These are phyloP conservation scores for Phytophthora cactorum DNA, from an alignment of 352 stramenopile genomes.

Conservation along the genomic window DNA sequence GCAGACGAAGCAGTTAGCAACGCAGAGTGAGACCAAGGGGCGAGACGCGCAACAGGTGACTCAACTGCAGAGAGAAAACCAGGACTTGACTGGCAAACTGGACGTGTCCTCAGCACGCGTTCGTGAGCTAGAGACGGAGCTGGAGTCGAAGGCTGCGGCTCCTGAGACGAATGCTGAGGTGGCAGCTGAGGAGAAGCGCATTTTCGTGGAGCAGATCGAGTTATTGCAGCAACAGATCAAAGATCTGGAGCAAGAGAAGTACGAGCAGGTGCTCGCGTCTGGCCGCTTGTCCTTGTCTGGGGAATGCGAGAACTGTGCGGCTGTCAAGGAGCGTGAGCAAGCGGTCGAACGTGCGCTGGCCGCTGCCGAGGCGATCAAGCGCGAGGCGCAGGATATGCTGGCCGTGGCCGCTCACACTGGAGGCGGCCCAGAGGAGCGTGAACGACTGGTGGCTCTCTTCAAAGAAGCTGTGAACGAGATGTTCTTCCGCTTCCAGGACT, in stretches of 20 bases:
- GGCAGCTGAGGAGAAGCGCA: constrained; percentile 59
- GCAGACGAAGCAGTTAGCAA: constrained; percentile 23
- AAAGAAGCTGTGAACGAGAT: constrained; percentile 84
- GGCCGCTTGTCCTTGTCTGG: constrained; percentile 24
- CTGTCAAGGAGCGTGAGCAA: constrained; percentile 44
- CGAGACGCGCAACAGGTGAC: constrained; percentile 37
- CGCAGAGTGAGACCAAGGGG: constrained; percentile 44
- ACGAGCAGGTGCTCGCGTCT: constrained; percentile 49
- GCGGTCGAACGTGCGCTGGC: constrained; percentile 53
- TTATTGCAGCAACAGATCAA: constrained; percentile 59
- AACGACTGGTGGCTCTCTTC: constrained; percentile 59
- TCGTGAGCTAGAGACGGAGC: constrained; percentile 40
- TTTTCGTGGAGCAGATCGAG: constrained; percentile 62
- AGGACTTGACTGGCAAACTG: constrained; percentile 35
- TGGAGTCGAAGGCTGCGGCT: constrained; percentile 20
- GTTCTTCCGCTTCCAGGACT: constrained; percentile 84
- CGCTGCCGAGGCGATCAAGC: constrained; percentile 59
- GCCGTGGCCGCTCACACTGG: constrained; percentile 27
- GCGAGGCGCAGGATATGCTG: constrained; percentile 62
- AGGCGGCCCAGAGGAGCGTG: constrained; percentile 32
- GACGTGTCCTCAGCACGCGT: constrained; percentile 36
- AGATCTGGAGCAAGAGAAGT: constrained; percentile 61
- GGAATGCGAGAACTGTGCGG: constrained; percentile 33
- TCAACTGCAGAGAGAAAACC: constrained; percentile 34
- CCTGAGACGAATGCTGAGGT: constrained; percentile 17